Evolutionary conservation across 2,329 filamentous ascomycete species (phyloP).

Genomic region (Trichoderma hamatum): DNA sequence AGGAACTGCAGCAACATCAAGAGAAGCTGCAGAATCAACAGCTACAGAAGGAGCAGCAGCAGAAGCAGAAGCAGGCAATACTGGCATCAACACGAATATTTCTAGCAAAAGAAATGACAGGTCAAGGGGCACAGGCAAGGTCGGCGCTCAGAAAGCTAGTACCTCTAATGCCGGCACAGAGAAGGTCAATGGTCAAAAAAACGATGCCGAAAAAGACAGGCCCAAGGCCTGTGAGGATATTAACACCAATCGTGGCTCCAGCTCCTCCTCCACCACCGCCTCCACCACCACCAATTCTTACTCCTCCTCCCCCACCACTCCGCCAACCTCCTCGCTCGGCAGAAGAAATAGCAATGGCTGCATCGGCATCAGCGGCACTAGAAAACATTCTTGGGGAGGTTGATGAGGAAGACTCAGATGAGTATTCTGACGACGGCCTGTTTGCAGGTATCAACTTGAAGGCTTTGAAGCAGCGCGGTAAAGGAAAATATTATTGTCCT

Average conservation of each 20-base stretch:
- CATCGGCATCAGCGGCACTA: not conserved
- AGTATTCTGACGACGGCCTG: constrained; percentile 42
- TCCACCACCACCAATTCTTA: not conserved
- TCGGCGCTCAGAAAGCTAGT: not conserved
- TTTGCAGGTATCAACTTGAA: constrained; percentile 45
- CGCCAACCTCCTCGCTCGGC: constrained; percentile 28
- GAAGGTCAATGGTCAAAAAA: not conserved
- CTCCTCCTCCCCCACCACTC: not conserved
- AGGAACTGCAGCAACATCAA: not conserved
- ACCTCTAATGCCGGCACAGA: not conserved
- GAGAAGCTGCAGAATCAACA: not conserved
- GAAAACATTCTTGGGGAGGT: constrained; percentile 23
- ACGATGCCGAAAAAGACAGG: not conserved
- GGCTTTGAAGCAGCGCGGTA: constrained; percentile 45
- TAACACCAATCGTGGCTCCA: not conserved
- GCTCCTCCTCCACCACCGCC: not conserved
- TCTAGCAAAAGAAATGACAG: not conserved
- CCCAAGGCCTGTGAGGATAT: not conserved
- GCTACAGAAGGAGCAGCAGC: not conserved
- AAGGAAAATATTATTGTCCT: constrained; percentile 45
- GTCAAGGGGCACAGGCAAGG: not conserved
- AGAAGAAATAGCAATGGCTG: not conserved
- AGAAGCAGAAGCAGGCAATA: not conserved
- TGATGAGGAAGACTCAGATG: constrained; percentile 37
- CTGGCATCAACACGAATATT: not conserved